These are phyloP conservation scores for Debaryomyces tyrocola DNA, from an alignment of 805 yeast genomes.

Conservation along the genomic window DNA sequence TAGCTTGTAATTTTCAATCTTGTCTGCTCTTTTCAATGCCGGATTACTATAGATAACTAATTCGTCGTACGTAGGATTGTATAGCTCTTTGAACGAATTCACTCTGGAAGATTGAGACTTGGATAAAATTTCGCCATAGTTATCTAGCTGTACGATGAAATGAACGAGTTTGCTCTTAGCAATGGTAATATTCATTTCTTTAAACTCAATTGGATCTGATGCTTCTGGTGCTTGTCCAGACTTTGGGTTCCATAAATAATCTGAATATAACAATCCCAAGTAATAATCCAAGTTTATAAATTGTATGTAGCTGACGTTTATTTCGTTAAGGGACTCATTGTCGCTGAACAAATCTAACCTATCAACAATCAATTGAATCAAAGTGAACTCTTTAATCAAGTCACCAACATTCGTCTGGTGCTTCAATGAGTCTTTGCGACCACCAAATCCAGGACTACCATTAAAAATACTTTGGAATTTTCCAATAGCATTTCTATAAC, in stretches of 20 bases:
- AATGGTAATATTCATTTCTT: slow-evolving; percentile 24
- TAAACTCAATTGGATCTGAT: slow-evolving; percentile 17
- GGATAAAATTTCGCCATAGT: slow-evolving; percentile 41
- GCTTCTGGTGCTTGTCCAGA: slow-evolving; percentile 19
- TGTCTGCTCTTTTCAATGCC: slow-evolving; percentile 58
- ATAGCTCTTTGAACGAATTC: slow-evolving; percentile 39
- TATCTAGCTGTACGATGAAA: slow-evolving; percentile 42
- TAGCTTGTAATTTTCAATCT: slow-evolving; percentile 64
- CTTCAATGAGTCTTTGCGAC: slow-evolving; percentile 32
- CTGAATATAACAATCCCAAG: slow-evolving; percentile 38
- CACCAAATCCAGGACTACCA: not conserved
- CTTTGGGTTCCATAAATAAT: slow-evolving; percentile 18
- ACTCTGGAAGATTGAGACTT: slow-evolving; percentile 36
- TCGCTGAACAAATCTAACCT: slow-evolving; percentile 62
- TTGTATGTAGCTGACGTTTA: slow-evolving; percentile 61
- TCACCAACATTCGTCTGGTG: slow-evolving; percentile 39
- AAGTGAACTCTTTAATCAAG: slow-evolving; percentile 42
- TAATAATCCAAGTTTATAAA: slow-evolving; percentile 61
- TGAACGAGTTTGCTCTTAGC: slow-evolving; percentile 46
- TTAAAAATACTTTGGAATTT: slow-evolving; percentile 5
- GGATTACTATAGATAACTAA: slow-evolving; percentile 31
- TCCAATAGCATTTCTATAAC: slow-evolving; percentile 5
- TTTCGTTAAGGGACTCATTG: slow-evolving; percentile 71
- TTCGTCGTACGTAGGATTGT: slow-evolving; percentile 44
- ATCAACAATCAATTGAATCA: slow-evolving; percentile 44